phyloP scores from a whole-genome alignment of 805 yeast genomes.

The Blastobotrys attinorum region DNA sequence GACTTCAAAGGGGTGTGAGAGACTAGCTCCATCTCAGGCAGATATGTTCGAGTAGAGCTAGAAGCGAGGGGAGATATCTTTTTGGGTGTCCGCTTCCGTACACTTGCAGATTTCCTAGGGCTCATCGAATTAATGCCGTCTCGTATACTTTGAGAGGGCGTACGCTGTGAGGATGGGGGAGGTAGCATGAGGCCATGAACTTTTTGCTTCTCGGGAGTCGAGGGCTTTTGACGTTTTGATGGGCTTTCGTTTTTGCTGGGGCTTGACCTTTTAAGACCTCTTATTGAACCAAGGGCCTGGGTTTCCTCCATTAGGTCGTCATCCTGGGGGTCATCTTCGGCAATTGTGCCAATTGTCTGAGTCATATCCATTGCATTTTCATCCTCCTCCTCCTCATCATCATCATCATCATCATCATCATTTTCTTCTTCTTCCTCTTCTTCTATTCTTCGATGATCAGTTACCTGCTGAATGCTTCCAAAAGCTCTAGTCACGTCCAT shows the following conservation, averaged over 20 bases:
- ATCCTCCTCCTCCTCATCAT: constrained; percentile 1
- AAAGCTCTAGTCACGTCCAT: constrained; percentile 9
- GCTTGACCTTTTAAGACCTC: too few species aligned
- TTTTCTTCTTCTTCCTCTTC: too few species aligned
- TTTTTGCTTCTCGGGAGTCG: background rate
- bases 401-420: constrained; percentile 5
- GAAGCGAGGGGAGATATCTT: background rate
- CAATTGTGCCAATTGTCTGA: constrained; percentile 1
- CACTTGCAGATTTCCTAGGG: constrained; percentile 5
- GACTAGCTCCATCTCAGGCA: background rate
- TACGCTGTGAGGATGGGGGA: background rate
- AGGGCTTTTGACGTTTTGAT: constrained; percentile 3
- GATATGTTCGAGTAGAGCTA: background rate
- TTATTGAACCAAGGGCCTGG: too few species aligned
- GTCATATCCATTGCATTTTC: constrained; percentile 4
- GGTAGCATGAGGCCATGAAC: too few species aligned
- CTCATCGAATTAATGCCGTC: constrained; percentile 8
- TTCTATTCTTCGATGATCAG: background rate
- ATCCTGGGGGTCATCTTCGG: too few species aligned
- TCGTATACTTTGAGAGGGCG: constrained; percentile 8
- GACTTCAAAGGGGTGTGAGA: constrained; percentile 2
- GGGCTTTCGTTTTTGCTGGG: too few species aligned
- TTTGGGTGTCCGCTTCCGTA: constrained; percentile 1
- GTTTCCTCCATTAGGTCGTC: constrained; percentile 5
- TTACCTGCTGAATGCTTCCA: background rate